Evolutionary conservation across 2,329 filamentous ascomycete genomes (phyloP), one percentile per base, ranked within the genome.

Genomic region (Exutisphaerella laricina): DNA sequence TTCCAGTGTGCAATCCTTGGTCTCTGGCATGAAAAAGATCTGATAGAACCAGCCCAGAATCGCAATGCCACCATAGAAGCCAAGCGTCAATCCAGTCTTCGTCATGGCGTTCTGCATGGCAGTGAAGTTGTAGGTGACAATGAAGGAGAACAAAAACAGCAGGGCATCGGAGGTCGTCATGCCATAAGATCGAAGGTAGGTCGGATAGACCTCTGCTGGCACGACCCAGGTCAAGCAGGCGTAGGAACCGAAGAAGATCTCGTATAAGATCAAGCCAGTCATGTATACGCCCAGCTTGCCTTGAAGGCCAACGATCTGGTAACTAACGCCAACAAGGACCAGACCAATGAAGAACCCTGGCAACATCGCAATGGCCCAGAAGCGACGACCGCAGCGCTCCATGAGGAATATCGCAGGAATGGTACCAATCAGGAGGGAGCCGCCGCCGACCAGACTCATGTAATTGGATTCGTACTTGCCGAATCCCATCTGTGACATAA

Each of bases 61-160:
- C 0, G 82, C 82, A 41, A 86, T 85, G 12, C 83, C 83, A 4
- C 83, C 82, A 60, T 85, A 87, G 65, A 87, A 86, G 2, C 83
- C 83, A 0, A 86, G 71, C 0, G 77, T 71, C 0, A 86, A 68
- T 7, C 83, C 82, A 1, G 80, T 84, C 23, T 66, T 70, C 5
- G 72, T 76, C 74, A 87, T 83, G n/a, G 77, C 75, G 0, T 74
- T 61, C 61, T 83, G 77, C 83, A 86, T 87, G 7, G 71, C 70
- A 0, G 74, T 73, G 66, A 86, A 87, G 71, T 85, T 85, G 71
- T 85, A 86, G 7, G 82, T 86, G 39, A 86, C 80, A 53, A 85
- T 72, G 67, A 85, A 86, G 2, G 79, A 82, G 39, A 75, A 78
- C 16, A 86, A 70, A 74, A 85, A 87, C 4, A 86, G 70, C 49